Percentiles rank a stretch among this genome's conserved stretches.
phyloP scores from a whole-genome alignment of 1,284 basidiomycete genomes.

The Pascua guehoae region DNA sequence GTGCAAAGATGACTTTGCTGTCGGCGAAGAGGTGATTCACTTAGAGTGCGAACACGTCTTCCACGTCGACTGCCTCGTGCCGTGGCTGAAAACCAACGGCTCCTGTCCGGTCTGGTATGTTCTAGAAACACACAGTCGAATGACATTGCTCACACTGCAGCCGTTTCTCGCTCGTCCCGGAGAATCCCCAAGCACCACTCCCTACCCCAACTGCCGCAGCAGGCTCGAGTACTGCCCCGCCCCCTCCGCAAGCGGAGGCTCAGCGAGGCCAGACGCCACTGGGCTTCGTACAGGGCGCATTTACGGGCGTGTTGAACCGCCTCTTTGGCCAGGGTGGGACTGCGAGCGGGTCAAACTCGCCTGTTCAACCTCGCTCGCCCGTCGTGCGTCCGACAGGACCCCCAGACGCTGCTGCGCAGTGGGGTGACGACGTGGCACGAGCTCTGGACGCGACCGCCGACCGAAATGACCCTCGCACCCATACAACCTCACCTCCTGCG shows the following conservation, averaged over 20 bases:
- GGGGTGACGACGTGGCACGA: too few species aligned
- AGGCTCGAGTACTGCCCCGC: too few species aligned
- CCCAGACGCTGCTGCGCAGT: too few species aligned
- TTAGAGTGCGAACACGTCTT: slow-evolving; percentile 48
- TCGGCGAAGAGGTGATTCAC: slow-evolving; percentile 38
- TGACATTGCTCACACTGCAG: slow-evolving; percentile 5
- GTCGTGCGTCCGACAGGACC: too few species aligned
- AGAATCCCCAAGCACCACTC: background rate
- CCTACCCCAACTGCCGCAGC: background rate
- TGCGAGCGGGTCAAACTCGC: background rate
- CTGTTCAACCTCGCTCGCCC: too few species aligned
- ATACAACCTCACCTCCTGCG: too few species aligned
- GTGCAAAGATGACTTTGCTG: slow-evolving; percentile 44
- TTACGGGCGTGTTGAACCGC: slow-evolving; percentile 34
- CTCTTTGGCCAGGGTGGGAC: slow-evolving; percentile 37
- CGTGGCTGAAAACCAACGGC: slow-evolving; percentile 47
- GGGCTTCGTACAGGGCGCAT: slow-evolving; percentile 13
- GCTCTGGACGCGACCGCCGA: too few species aligned
- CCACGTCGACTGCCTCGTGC: slow-evolving; percentile 45
- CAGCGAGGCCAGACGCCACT: background rate
- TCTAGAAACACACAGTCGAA: background rate
- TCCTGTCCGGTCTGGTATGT: slow-evolving; percentile 48
- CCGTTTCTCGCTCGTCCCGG: slow-evolving; percentile 22
- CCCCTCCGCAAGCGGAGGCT: too few species aligned
- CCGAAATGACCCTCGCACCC: too few species aligned